phyloP scores from a whole-genome alignment of 805 yeast species.

The Naumovozyma castellii region DNA sequence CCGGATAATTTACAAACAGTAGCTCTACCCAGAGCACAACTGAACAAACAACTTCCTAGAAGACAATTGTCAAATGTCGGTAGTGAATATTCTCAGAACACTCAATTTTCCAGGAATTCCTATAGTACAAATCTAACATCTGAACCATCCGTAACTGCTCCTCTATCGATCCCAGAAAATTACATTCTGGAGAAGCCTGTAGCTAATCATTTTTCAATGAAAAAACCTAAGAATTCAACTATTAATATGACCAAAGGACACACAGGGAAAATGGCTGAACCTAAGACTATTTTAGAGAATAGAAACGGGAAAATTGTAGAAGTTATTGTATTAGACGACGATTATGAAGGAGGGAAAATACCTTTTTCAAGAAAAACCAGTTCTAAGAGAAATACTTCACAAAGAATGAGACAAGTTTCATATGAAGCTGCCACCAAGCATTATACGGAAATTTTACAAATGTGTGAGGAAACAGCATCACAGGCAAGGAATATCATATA shows the following conservation, averaged over 20 bases:
- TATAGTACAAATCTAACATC: conserved; percentile 16
- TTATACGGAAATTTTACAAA: conserved; percentile 10
- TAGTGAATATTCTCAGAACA: conserved; percentile 18
- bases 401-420: not conserved
- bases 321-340: conserved; percentile 19
- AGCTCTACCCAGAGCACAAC: no score
- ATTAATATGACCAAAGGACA: no score
- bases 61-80: conserved; percentile 21
- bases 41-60: no score
- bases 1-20: no score
- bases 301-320: conserved; percentile 18
- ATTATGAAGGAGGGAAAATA: conserved; percentile 2
- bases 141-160: conserved; percentile 3
- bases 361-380: not conserved
- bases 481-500: conserved; percentile 20
- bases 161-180: not conserved
- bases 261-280: no score
- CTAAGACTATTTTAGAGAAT: conserved; percentile 8
- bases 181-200: not conserved
- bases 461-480: conserved; percentile 26
- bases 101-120: conserved; percentile 21
- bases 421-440: not conserved
- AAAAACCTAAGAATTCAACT: no score
- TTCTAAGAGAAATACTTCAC: not conserved
- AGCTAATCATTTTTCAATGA: no score